A percentile compares a stretch with the other conserved stretches of the same genome.
phyloP scores from a whole-genome alignment of 2,329 filamentous ascomycete genomes.

The Hortaea sp. region DNA sequence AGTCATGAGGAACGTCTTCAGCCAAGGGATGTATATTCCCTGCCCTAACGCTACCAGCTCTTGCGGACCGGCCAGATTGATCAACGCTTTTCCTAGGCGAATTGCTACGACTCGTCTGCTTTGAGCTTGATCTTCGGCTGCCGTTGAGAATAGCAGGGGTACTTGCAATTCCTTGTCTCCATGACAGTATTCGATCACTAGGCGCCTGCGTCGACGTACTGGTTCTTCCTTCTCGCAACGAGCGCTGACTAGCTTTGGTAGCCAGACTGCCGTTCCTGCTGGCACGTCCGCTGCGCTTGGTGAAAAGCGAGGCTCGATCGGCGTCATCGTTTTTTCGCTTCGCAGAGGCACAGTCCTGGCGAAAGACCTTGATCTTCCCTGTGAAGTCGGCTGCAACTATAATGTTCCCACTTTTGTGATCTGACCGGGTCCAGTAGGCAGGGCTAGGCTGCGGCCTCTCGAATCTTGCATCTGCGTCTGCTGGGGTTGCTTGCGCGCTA shows the following conservation, averaged over 20 bases:
- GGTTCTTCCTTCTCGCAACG: conserved; percentile 20
- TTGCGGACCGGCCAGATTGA: background rate
- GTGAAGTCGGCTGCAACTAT: conserved; percentile 83
- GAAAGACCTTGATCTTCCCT: conserved; percentile 85
- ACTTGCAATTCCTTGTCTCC: conserved; percentile 62
- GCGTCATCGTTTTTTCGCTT: conserved; percentile 66
- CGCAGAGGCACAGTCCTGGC: conserved; percentile 79
- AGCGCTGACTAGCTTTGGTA: conserved; percentile 28
- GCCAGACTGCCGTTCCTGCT: conserved; percentile 32
- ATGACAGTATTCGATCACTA: conserved; percentile 74
- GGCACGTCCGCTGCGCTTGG: conserved; percentile 47
- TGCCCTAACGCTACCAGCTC: background rate
- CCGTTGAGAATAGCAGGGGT: conserved; percentile 38
- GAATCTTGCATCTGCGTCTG: conserved; percentile 24
- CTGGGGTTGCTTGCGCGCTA: conserved; percentile 20
- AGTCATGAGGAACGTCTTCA: background rate
- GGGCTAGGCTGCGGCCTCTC: conserved; percentile 51
- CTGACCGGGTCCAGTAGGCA: conserved; percentile 64
- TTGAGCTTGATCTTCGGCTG: conserved; percentile 7
- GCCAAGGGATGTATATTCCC: background rate
- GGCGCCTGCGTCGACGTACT: conserved; percentile 31
- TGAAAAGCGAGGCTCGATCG: conserved; percentile 70
- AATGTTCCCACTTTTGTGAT: conserved; percentile 75
- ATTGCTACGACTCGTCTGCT: conserved; percentile 30
- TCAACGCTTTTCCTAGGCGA: conserved; percentile 28